These are phyloP conservation scores for Pisolithus sp. DNA, from an alignment of 768 basidiomycete species.

Conservation along the genomic window DNA sequence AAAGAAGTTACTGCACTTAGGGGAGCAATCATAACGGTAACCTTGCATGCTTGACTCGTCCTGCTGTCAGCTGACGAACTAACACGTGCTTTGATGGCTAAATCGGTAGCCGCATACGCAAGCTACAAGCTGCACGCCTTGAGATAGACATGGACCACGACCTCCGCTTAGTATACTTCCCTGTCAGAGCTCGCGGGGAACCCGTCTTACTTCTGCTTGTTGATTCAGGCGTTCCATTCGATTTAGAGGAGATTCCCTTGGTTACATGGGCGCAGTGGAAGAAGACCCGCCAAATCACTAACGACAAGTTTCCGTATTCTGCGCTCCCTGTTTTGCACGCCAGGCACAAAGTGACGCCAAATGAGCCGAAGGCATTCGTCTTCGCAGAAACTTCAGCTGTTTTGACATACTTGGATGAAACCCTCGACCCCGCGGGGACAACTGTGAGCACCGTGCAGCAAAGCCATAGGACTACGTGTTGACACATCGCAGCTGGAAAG, in stretches of 20 bases:
- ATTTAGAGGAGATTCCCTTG: slow-evolving; percentile 13
- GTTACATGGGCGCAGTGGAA: slow-evolving; percentile 13
- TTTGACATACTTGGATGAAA: slow-evolving; percentile 17
- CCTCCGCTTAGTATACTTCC: slow-evolving; percentile 18
- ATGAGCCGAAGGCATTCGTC: slow-evolving; percentile 9
- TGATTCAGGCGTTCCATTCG: slow-evolving; percentile 19
- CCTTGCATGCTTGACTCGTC: too few relatives aligned
- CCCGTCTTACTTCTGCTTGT: slow-evolving; percentile 21
- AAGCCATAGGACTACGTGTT: not conserved
- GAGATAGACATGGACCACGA: slow-evolving; percentile 20
- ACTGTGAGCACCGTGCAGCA: slow-evolving; percentile 7
- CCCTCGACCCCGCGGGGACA: slow-evolving; percentile 9
- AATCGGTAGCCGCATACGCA: too few relatives aligned
- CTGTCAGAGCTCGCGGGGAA: slow-evolving; percentile 21
- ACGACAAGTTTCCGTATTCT: slow-evolving; percentile 18
- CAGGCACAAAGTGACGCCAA: slow-evolving; percentile 6
- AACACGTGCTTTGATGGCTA: too few relatives aligned
- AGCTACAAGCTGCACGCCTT: too few relatives aligned
- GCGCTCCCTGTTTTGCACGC: slow-evolving; percentile 20
- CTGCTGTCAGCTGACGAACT: too few relatives aligned
- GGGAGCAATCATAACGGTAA: too few relatives aligned
- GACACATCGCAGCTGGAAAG: not conserved
- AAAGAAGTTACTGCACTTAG: too few relatives aligned
- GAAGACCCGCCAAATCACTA: slow-evolving; percentile 9
- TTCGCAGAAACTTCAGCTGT: slow-evolving; percentile 22